phyloP scores from a whole-genome alignment of 345 rosid species.

The Salix dunnii region DNA sequence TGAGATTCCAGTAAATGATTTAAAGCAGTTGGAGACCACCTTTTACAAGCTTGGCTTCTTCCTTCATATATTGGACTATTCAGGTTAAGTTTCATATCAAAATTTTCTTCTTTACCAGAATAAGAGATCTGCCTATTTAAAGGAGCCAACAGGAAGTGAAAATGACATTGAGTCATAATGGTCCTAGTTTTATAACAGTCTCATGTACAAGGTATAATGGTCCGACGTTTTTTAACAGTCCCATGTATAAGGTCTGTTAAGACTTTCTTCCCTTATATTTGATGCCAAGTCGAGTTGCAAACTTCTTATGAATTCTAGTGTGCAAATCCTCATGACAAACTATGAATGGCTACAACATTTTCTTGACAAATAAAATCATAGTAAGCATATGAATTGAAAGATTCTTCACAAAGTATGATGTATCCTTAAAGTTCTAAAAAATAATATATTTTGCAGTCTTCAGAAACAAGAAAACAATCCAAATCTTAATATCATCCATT shows the following conservation, averaged over 20 bases:
- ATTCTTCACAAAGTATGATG: not conserved
- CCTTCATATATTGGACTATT: conserved; percentile 88
- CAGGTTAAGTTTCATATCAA: conserved; percentile 53
- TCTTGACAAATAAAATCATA: not conserved
- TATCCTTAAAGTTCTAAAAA: not conserved
- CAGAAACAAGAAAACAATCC: not conserved
- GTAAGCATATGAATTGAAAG: not conserved
- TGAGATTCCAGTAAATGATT: conserved; percentile 89
- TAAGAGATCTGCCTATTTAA: not conserved
- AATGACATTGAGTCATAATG: not conserved
- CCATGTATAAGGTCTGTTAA: not conserved
- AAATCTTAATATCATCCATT: not conserved
- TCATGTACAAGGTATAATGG: not conserved
- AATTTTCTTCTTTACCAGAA: not conserved
- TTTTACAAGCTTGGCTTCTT: conserved; percentile 98
- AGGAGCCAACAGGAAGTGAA: not conserved
- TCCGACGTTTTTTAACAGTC: not conserved
- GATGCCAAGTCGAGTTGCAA: not conserved
- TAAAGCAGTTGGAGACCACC: conserved; percentile 91
- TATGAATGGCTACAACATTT: not conserved
- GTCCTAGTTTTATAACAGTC: not conserved
- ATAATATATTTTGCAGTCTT: not conserved
- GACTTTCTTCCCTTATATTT: not conserved
- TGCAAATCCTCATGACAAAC: not conserved
- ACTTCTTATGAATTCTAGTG: not conserved